Base-by-base conservation (phyloP, 495 filamentous ascomycete species). In the Penicillium tannophilum region DNA sequence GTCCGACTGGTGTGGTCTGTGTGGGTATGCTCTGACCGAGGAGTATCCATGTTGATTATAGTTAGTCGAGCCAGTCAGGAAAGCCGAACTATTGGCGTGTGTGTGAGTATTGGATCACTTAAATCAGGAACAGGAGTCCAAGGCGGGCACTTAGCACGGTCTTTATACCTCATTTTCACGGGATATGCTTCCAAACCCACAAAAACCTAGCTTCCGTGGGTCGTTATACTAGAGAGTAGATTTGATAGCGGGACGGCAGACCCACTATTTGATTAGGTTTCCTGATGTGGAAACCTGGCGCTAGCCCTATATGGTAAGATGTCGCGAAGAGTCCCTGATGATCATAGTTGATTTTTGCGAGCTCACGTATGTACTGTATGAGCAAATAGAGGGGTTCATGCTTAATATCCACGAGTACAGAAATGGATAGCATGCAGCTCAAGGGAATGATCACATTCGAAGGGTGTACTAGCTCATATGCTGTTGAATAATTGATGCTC, bases 301-400 rank as follows among this genome's bases (percentile, higher is more conserved):
- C 68, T 76, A 71, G 26, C 68, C 59, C 0, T 6, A 55, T 56
- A 0, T 6, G 63, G 72, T 0, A 74, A 72, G 61, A 73, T 76
- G 62, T 63, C 49, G 60, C 73, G 73, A 71, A 19, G 20, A 43
- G 42, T 35, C 36, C 41, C 45, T 7, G 45, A 10, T 16, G 31
- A 42, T 41, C 23, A 12, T 4, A n/a, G 36, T 14, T 28, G 36
- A 41, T 41, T 14, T 14, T 41, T 10, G 8, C 2, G 16, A 12
- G 36, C 12, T 17, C n/a, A 41, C 36, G 11, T 12, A 41, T 41
- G 36, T 11, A 17, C 2, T 41, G 36, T 11, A 17, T 14, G 9
- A 14, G 19, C 4, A 12, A 14, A 41, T 12, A 5, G 2, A 35
- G n/a, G 16, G 10, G 28, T 20, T 41, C 20, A 23, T 52, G 42